Conservation (phyloP, 352 stramenopile genomes). For the Globisporangium okanoganense region DNA sequence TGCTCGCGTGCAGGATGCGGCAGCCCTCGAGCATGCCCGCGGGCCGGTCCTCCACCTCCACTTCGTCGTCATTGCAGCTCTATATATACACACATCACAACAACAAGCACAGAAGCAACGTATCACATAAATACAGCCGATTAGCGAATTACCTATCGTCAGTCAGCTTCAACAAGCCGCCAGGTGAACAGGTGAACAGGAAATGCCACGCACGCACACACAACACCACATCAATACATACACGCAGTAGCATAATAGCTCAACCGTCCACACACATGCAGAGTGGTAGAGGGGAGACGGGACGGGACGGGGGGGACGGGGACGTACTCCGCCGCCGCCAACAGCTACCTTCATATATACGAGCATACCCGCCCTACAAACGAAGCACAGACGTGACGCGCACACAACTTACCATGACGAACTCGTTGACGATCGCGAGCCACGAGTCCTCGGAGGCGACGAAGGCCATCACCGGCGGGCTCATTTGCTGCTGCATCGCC, state of each 20-base stretch:
- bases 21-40: slow-evolving; percentile 52
- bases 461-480: slow-evolving; percentile 57
- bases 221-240: neutral
- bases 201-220: neutral
- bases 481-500: slow-evolving; percentile 31
- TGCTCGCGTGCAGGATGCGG: slow-evolving; percentile 49
- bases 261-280: neutral
- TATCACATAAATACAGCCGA: neutral
- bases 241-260: neutral
- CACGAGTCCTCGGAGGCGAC: slow-evolving; percentile 55
- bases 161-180: neutral
- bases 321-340: too few relatives aligned
- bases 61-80: slow-evolving; percentile 74
- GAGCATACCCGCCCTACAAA: too few relatives aligned
- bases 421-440: slow-evolving; percentile 69
- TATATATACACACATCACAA: slow-evolving; percentile 13
- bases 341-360: too few relatives aligned
- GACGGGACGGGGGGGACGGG: too few relatives aligned
- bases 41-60: slow-evolving; percentile 57
- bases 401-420: slow-evolving; percentile 53
- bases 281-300: too few relatives aligned
- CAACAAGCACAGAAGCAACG: neutral
- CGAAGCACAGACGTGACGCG: too few relatives aligned
- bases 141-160: neutral
- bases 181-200: neutral